Conservation (phyloP, 495 filamentous ascomycete genomes). For the Letharia columbiana region DNA sequence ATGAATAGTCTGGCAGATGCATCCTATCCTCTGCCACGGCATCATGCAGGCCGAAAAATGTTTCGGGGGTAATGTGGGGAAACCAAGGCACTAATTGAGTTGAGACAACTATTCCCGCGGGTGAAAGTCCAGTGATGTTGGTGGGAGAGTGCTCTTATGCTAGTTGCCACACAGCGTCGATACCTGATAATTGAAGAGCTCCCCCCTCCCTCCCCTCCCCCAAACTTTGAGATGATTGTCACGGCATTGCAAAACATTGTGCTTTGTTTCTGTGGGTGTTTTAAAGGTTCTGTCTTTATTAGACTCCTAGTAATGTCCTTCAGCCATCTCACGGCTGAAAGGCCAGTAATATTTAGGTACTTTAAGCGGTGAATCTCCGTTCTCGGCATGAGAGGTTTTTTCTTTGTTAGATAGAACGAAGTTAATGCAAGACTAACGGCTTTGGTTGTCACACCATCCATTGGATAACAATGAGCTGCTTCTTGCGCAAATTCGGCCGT, state of each 20-base stretch:
- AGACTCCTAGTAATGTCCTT: too few relatives aligned
- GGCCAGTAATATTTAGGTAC: neutral
- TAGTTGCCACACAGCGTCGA: too few relatives aligned
- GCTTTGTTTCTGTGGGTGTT: too few relatives aligned
- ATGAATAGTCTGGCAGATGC: too few relatives aligned
- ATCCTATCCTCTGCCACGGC: too few relatives aligned
- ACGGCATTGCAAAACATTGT: neutral
- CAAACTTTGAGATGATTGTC: neutral
- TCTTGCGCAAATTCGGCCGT: neutral
- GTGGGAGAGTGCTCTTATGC: too few relatives aligned
- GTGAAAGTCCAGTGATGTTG: neutral
- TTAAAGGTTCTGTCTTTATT: too few relatives aligned
- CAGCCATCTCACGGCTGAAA: neutral
- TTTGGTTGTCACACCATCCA: neutral
- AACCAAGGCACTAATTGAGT: neutral
- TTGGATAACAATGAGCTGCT: neutral
- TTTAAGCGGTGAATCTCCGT: conserved; percentile 6
- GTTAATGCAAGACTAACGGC: neutral
- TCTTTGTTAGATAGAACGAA: neutral
- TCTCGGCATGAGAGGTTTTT: conserved; percentile 11
- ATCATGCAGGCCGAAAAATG: neutral
- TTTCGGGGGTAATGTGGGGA: neutral
- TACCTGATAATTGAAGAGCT: neutral
- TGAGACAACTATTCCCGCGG: too few relatives aligned
- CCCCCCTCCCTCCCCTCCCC: neutral